Percentiles rank a stretch among this genome's conserved stretches.
Evolutionary conservation across 352 stramenopile species (phyloP).

Genomic region (Sclerospora graminicola): DNA sequence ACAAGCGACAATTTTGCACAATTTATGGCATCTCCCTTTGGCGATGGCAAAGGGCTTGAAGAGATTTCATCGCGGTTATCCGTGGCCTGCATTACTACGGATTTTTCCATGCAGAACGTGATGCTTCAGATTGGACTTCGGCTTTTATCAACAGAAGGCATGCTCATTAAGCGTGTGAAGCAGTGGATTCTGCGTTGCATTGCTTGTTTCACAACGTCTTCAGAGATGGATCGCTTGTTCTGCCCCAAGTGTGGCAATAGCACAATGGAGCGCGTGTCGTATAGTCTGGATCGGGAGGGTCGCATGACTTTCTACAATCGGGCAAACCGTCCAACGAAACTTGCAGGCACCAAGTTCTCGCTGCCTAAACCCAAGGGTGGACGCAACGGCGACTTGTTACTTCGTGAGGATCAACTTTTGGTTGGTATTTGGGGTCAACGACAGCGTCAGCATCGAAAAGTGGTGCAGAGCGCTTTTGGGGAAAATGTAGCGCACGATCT

Average conservation of each 20-base stretch:
- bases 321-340: constrained; percentile 77
- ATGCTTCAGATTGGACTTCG: constrained; percentile 84
- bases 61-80: constrained; percentile 38
- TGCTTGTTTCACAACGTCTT: constrained; percentile 93
- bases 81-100: constrained; percentile 79
- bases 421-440: constrained; percentile 94
- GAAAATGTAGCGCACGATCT: constrained; percentile 91
- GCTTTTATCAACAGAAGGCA: constrained; percentile 70
- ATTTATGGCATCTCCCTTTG: constrained; percentile 67
- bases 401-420: constrained; percentile 96
- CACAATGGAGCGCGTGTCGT: constrained; percentile 91
- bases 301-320: constrained; percentile 83
- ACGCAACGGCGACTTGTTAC: constrained; percentile 90
- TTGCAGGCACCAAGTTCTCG: constrained; percentile 95
- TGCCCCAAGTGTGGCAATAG: constrained; percentile 95
- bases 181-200: constrained; percentile 96
- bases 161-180: constrained; percentile 83
- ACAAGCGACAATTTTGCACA: constrained; percentile 46
- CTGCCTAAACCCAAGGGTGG: constrained; percentile 92
- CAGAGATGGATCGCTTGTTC: constrained; percentile 91
- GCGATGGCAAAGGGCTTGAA: constrained; percentile 54
- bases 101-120: constrained; percentile 88
- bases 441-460: constrained; percentile 87
- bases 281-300: constrained; percentile 89
- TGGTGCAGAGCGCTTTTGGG: constrained; percentile 91